These are phyloP conservation scores for Nitzschia sp. DNA, from an alignment of 108 stramenopile genomes.

Conservation along the genomic window DNA sequence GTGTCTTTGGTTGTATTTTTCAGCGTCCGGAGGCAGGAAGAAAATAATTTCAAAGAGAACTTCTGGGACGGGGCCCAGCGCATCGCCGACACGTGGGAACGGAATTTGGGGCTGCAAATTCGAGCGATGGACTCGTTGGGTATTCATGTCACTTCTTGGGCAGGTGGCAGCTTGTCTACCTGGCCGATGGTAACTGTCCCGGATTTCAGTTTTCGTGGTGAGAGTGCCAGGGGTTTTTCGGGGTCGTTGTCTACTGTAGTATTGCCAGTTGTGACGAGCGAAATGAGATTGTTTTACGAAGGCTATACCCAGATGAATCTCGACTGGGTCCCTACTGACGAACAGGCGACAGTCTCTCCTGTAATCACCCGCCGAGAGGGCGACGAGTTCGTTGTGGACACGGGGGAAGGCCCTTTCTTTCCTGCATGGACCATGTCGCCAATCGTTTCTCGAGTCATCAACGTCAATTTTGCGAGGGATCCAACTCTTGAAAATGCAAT, in stretches of 20 bases:
- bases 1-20: not conserved
- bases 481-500: not conserved
- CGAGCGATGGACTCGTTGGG: slow-evolving; percentile 11
- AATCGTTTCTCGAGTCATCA: not conserved
- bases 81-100: slow-evolving; percentile 1
- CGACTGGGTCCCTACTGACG: slow-evolving; percentile 1
- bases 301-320: slow-evolving; percentile 1
- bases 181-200: slow-evolving; percentile 5
- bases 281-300: not conserved
- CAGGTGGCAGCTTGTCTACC: not conserved
- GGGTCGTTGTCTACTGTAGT: not conserved
- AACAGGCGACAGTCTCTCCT: not conserved
- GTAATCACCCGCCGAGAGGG: not conserved
- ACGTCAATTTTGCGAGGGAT: slow-evolving; percentile 5
- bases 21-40: not conserved
- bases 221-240: slow-evolving; percentile 1
- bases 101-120: slow-evolving; percentile 1
- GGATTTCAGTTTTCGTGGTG: not conserved
- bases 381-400: not conserved
- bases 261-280: not conserved
- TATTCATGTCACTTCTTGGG: slow-evolving; percentile 1
- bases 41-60: not conserved
- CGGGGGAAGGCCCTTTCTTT: slow-evolving; percentile 12
- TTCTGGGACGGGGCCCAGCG: slow-evolving; percentile 1
- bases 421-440: slow-evolving; percentile 11